A percentile compares a stretch with the other conserved stretches of the same genome.
Evolutionary conservation across 2,329 filamentous ascomycete species (phyloP).

Genomic region (Hymenoscyphus fructigenus): DNA sequence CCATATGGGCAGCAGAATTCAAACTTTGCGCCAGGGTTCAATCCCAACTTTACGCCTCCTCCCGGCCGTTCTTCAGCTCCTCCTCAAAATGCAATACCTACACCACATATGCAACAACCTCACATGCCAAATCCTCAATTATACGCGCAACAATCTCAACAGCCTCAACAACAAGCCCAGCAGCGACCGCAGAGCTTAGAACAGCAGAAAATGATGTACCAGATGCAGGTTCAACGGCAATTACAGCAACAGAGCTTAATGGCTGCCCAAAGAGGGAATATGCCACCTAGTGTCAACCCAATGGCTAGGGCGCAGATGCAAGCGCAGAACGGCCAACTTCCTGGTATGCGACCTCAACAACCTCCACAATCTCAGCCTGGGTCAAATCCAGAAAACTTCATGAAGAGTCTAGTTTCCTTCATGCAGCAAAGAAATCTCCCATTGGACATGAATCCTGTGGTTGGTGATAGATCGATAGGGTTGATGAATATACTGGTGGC

Average conservation of each 20-base stretch:
- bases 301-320: conserved; percentile 49
- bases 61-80: conserved; percentile 54
- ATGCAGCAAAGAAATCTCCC: conserved; percentile 73
- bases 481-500: conserved; percentile 75
- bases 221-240: conserved; percentile 80
- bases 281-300: conserved; percentile 40
- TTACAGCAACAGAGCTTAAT: conserved; percentile 55
- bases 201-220: conserved; percentile 73
- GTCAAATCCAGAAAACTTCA: conserved; percentile 64
- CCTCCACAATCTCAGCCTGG: conserved; percentile 42
- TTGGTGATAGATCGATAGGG: conserved; percentile 72
- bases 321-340: conserved; percentile 52
- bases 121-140: conserved; percentile 40
- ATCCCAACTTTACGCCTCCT: conserved; percentile 57
- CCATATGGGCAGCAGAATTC: conserved; percentile 63
- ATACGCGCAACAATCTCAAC: conserved; percentile 26
- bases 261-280: conserved; percentile 42
- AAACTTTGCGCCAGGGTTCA: conserved; percentile 57
- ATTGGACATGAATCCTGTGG: conserved; percentile 71
- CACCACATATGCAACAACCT: conserved; percentile 45
- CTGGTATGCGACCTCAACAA: conserved; percentile 53
- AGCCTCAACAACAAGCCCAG: conserved; percentile 34
- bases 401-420: conserved; percentile 74
- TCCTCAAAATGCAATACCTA: conserved; percentile 54
- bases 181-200: conserved; percentile 56